Evolutionary conservation across 331 rosid genomes (phyloP), one percentile per base, ranked within the genome.

Genomic region (Phaseolus coccineus): DNA sequence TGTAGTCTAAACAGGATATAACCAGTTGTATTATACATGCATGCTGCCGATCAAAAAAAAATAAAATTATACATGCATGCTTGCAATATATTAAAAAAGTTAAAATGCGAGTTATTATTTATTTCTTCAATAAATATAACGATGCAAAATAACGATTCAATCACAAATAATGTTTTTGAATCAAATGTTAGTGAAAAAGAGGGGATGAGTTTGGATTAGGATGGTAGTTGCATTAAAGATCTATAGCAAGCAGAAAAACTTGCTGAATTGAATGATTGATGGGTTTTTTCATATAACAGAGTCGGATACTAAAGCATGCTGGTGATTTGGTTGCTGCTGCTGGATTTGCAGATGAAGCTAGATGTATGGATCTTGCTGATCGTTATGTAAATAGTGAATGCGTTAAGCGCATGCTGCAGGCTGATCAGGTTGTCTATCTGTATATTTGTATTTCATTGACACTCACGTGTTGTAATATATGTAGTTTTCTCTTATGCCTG

Each of bases 331-430:
- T 78, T 72, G 99, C 98, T 77, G 94, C 99, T 80, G 97, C 99
- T 70, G 93, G 96, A 69, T 82, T 96, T 82, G 99, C 98, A 72
- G 97, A 96, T 82, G 99, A 96, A 86, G 98, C 99, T 67, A 88
- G 99, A 85, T 91, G 97, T 65, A 89, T 96, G 99, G 98, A 96
- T 89, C 97, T 96, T 44, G 97, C 98, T 35, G 99, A 96, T 84
- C 96, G 99, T 30, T 90, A 96, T 76, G 87, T 96, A 70, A 96
- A 96, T 87, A 96, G 98, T 88, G 98, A 96, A 55, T 96, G 99
- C 19, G 97, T 93, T 83, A 96, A 96, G 90, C 98, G 97, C 76
- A 96, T 96, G 99, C 88, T 96, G 84, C 96, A 93, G 91, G 97
- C 99, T 75, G 97, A 96, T 88, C 93, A 96, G 99, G 99, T 96